Conservation (phyloP, 2,329 filamentous ascomycete species). For the Aotearoamyces nothofagi region DNA sequence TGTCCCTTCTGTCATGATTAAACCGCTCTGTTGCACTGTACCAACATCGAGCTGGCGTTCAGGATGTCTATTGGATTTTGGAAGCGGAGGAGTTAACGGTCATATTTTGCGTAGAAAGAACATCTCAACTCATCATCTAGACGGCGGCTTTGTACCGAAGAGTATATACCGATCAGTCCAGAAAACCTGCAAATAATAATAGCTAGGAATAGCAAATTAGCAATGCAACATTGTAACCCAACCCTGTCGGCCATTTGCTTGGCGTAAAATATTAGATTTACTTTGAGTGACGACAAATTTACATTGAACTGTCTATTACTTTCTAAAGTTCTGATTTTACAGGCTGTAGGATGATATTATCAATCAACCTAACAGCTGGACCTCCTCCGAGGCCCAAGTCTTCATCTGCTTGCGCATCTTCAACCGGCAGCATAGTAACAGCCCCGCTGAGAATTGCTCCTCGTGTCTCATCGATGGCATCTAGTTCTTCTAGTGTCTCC, state of each 20-base stretch:
- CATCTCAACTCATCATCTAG: background rate
- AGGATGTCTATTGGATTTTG: too few species aligned
- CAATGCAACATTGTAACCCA: too few species aligned
- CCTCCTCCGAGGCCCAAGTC: slow-evolving; percentile 59
- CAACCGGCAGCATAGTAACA: slow-evolving; percentile 74
- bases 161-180: background rate
- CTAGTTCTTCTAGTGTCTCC: slow-evolving; percentile 65
- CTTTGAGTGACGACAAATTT: too few species aligned
- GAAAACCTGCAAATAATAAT: background rate
- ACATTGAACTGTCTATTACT: too few species aligned
- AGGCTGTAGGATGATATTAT: slow-evolving; percentile 67
- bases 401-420: slow-evolving; percentile 54
- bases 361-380: slow-evolving; percentile 74
- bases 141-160: background rate
- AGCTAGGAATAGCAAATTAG: slow-evolving; percentile 1
- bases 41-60: slow-evolving; percentile 1
- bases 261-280: too few species aligned
- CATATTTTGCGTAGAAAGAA: too few species aligned
- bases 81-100: background rate
- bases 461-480: slow-evolving; percentile 47
- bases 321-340: too few species aligned
- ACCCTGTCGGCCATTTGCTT: too few species aligned
- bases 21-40: slow-evolving; percentile 1
- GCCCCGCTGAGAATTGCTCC: slow-evolving; percentile 84
- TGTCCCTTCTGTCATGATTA: background rate